phyloP scores from a whole-genome alignment of 2,329 filamentous ascomycete species.

The Colletotrichum paranaense region DNA sequence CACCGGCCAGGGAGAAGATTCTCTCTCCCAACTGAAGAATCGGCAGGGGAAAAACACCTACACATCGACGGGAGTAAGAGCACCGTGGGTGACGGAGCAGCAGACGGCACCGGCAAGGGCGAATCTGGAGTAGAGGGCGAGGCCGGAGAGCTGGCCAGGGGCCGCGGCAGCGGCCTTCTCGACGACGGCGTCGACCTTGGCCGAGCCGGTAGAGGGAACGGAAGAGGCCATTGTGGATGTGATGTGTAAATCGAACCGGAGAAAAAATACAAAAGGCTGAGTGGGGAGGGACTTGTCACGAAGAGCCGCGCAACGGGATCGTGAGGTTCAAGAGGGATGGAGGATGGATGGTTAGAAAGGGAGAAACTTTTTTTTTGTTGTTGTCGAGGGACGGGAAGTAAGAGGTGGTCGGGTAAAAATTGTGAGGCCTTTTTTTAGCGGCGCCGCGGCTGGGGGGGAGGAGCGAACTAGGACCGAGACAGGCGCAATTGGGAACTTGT shows the following conservation, averaged over 20 bases:
- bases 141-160: constrained; percentile 56
- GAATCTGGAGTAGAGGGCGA: constrained; percentile 92
- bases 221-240: constrained; percentile 55
- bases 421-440: constrained; percentile 37
- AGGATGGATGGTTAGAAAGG: constrained; percentile 1
- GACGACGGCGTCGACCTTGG: constrained; percentile 58
- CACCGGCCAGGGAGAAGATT: neutral
- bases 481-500: constrained; percentile 28
- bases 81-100: constrained; percentile 98
- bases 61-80: constrained; percentile 98
- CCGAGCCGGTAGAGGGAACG: constrained; percentile 50
- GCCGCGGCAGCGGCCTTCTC: constrained; percentile 54
- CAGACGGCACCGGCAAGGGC: constrained; percentile 97
- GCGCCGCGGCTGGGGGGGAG: constrained; percentile 22
- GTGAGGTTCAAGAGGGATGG: constrained; percentile 22
- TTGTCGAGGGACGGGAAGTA: constrained; percentile 15
- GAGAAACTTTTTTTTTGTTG: constrained; percentile 24
- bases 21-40: neutral
- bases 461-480: constrained; percentile 6
- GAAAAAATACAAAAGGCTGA: constrained; percentile 45
- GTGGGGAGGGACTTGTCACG: constrained; percentile 44
- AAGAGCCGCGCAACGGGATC: constrained; percentile 34
- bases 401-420: constrained; percentile 24
- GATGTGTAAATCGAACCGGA: constrained; percentile 35
- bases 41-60: constrained; percentile 66